Evolutionary conservation across 2,329 filamentous ascomycete genomes (phyloP).

Genomic region (Aspergillus fructus): DNA sequence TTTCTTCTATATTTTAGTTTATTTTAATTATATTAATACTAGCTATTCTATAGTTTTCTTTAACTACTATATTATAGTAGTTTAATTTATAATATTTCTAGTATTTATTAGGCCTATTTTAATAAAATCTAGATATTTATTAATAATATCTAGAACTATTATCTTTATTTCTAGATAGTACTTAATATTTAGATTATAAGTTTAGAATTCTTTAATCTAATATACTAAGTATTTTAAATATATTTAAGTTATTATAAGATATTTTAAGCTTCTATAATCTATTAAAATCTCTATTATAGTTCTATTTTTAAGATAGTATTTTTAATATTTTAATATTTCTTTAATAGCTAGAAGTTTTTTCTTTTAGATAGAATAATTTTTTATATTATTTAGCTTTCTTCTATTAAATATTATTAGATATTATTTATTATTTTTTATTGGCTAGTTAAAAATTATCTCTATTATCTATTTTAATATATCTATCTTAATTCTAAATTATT

Average conservation of each 20-base stretch:
- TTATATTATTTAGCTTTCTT: too few relatives aligned
- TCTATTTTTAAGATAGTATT: too few relatives aligned
- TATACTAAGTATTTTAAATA: neutral
- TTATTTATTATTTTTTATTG: too few relatives aligned
- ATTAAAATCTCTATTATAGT: neutral
- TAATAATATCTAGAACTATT: neutral
- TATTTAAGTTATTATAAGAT: neutral
- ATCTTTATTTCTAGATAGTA: neutral
- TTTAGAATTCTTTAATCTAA: neutral
- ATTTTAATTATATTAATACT: neutral
- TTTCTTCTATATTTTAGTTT: neutral
- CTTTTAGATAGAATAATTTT: too few relatives aligned
- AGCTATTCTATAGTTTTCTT: neutral
- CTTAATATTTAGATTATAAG: neutral
- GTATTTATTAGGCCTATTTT: neutral
- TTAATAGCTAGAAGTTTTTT: too few relatives aligned
- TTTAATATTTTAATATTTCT: too few relatives aligned
- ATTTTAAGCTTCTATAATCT: neutral
- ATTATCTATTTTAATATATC: too few relatives aligned
- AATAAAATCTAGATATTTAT: neutral
- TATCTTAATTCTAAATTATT: too few relatives aligned
- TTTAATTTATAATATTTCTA: too few relatives aligned
- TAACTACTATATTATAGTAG: neutral
- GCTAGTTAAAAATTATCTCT: too few relatives aligned
- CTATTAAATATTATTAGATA: too few relatives aligned